Percentiles rank a stretch among this genome's conserved stretches.
These are phyloP conservation scores for Penicillium crustosum DNA, from an alignment of 2,329 filamentous ascomycete genomes.

Conservation along the genomic window DNA sequence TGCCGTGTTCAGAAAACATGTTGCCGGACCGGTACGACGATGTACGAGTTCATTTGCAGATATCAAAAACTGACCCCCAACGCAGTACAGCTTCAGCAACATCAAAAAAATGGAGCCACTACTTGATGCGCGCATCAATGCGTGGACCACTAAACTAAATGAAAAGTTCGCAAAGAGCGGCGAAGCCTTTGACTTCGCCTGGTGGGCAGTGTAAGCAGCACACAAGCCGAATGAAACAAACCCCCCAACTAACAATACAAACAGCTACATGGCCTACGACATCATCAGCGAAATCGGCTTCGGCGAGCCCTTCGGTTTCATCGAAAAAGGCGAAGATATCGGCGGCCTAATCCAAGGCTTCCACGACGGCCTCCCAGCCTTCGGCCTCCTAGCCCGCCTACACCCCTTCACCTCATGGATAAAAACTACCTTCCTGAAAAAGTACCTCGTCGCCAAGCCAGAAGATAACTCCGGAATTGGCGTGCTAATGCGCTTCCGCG, in stretches of 20 bases:
- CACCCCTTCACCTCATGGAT: slow-evolving; percentile 57
- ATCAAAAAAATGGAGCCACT: slow-evolving; percentile 61
- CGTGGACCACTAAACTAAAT: slow-evolving; percentile 54
- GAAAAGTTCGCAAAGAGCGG: slow-evolving; percentile 48
- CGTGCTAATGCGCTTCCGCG: slow-evolving; percentile 58
- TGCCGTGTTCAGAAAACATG: slow-evolving; percentile 54
- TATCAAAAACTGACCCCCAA: slow-evolving; percentile 2
- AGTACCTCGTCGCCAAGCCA: slow-evolving; percentile 55
- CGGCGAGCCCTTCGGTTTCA: slow-evolving; percentile 57
- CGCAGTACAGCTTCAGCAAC: slow-evolving; percentile 55
- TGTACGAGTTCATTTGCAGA: not conserved
- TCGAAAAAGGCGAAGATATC: slow-evolving; percentile 54
- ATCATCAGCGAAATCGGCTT: slow-evolving; percentile 59
- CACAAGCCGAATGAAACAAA: not conserved
- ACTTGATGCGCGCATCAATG: slow-evolving; percentile 51
- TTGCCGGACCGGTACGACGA: slow-evolving; percentile 48
- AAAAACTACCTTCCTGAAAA: slow-evolving; percentile 54
- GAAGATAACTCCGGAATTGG: slow-evolving; percentile 57
- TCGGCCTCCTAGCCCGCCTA: slow-evolving; percentile 54
- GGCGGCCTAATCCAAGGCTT: slow-evolving; percentile 56
- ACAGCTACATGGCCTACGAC: slow-evolving; percentile 56
- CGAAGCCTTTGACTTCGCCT: slow-evolving; percentile 54
- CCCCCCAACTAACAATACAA: not conserved
- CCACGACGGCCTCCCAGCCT: slow-evolving; percentile 53
- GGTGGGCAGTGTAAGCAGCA: slow-evolving; percentile 51